Base-by-base conservation (phyloP, 805 yeast genomes). In the Saitoella complicata region DNA sequence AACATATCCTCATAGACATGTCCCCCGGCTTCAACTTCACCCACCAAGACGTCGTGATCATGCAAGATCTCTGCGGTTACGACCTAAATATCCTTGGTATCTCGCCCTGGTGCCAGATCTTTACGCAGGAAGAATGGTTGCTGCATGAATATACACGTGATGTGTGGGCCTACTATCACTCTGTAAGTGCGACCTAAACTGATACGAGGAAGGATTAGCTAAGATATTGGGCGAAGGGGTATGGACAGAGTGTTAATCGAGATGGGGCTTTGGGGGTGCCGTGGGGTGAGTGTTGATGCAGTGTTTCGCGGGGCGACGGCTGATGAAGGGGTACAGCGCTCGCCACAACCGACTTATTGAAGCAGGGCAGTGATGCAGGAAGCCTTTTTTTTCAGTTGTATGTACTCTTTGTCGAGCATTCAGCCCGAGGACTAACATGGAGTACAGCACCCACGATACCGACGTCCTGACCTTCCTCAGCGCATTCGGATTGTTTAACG, bases 371-470 rank as follows among this genome's bases (percentile, higher is more conserved):
- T 21, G 21, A 21, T 21, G 49, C 38, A 32, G 47, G 46, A 13
- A 31, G 34, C 30, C 11, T 40, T 8, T 48, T 43, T 34, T 48
- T 49, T 8, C 49, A 51, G 6, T 49, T 49, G 49, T 30, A 58
- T 57, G 50, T 46, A 30, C 7, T 31, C 32, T 9, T 7, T n/a
- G 31, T 39, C 9, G n/a, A 38, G 35, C 5, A 7, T 3, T 34
- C 8, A 9, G 9, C 7, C 10, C 3, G 12, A 37, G 12, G 13
- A 10, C 10, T 11, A 37, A 9, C 12, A 36, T 21, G 2, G 6
- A 6, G 45, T 62, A 67, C 12, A 74, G 74, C 55, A 66, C 75
- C 11, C 80, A 75, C 57, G 80, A 75, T 55, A 73, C 76, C 30
- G 77, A 75, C 52, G 58, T 75, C 36, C 73, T 71, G 46, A 62